A percentile compares a stretch with the other conserved stretches of the same genome.
Conservation (phyloP, 1,139 yeast genomes). For the Ashbya aceris region DNA sequence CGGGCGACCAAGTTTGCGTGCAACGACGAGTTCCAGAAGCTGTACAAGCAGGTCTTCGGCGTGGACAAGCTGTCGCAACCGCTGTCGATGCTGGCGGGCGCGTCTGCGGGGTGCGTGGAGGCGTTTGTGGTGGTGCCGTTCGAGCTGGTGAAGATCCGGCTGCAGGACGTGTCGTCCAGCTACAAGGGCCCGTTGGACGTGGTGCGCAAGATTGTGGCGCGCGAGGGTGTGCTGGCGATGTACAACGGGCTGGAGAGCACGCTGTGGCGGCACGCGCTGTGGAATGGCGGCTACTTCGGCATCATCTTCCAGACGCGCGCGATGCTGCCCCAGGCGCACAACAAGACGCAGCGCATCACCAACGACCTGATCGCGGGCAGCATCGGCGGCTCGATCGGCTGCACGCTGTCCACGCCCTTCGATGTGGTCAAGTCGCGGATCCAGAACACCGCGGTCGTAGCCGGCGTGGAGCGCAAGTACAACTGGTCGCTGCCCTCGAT, state of each 20-base stretch:
- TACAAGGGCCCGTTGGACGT: conserved; percentile 86
- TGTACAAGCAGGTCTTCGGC: conserved; percentile 68
- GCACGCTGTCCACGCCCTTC: conserved; percentile 87
- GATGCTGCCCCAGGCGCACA: conserved; percentile 69
- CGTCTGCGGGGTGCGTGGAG: conserved; percentile 97
- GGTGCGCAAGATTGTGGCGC: conserved; percentile 55
- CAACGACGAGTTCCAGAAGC: conserved; percentile 91
- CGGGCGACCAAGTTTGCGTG: conserved; percentile 97
- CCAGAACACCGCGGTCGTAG: conserved; percentile 69
- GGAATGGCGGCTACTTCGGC: conserved; percentile 99
- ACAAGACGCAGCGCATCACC: conserved; percentile 59
- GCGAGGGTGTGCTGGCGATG: conserved; percentile 74
- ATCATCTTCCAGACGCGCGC: conserved; percentile 79
- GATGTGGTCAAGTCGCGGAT: conserved; percentile 97
- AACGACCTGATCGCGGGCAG: conserved; percentile 89
- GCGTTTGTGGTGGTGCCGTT: conserved; percentile 95
- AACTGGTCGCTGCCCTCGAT: conserved; percentile 88
- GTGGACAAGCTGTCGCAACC: conserved; percentile 66
- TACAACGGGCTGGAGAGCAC: conserved; percentile 96
- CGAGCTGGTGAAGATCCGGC: conserved; percentile 74
- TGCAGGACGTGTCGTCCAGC: conserved; percentile 79
- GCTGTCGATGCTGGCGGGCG: conserved; percentile 86
- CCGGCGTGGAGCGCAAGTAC: conserved; percentile 64
- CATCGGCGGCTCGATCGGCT: conserved; percentile 95
- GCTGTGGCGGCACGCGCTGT: conserved; percentile 88